These are phyloP conservation scores for Whalleya microplaca DNA, from an alignment of 2,329 filamentous ascomycete species.

Conservation along the genomic window DNA sequence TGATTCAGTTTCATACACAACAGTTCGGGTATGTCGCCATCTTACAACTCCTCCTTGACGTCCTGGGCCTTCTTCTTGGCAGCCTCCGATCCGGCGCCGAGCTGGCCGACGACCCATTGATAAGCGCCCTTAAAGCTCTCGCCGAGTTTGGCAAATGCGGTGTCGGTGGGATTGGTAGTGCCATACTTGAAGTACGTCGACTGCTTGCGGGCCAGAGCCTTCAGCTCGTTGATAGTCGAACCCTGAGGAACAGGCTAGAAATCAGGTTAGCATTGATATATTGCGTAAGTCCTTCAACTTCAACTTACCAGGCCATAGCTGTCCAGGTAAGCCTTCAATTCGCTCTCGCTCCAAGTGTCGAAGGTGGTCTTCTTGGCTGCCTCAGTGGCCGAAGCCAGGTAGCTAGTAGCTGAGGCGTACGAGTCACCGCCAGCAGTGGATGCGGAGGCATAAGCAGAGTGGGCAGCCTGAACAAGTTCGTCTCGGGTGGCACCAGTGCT, in stretches of 20 bases:
- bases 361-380: slow-evolving; percentile 69
- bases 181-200: slow-evolving; percentile 79
- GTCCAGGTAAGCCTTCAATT: slow-evolving; percentile 80
- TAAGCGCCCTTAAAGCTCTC: slow-evolving; percentile 52
- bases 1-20: no score
- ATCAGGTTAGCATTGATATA: slow-evolving; percentile 25
- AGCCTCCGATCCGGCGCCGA: slow-evolving; percentile 51
- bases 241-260: slow-evolving; percentile 63
- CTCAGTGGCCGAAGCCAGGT: slow-evolving; percentile 67
- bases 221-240: slow-evolving; percentile 69
- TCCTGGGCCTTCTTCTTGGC: slow-evolving; percentile 53
- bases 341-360: slow-evolving; percentile 72
- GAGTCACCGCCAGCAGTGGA: slow-evolving; percentile 59
- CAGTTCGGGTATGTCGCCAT: no score
- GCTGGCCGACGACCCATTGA: slow-evolving; percentile 56
- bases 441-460: slow-evolving; percentile 62
- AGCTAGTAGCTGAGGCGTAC: slow-evolving; percentile 72
- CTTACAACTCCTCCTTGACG: slow-evolving; percentile 54
- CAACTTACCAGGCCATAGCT: slow-evolving; percentile 69
- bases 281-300: neutral
- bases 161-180: slow-evolving; percentile 66
- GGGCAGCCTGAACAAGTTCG: slow-evolving; percentile 70
- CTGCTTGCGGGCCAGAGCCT: slow-evolving; percentile 72
- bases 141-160: slow-evolving; percentile 66
- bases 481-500: slow-evolving; percentile 70